Conservation (phyloP, 805 yeast genomes). For the Yueomyces sinensis region DNA sequence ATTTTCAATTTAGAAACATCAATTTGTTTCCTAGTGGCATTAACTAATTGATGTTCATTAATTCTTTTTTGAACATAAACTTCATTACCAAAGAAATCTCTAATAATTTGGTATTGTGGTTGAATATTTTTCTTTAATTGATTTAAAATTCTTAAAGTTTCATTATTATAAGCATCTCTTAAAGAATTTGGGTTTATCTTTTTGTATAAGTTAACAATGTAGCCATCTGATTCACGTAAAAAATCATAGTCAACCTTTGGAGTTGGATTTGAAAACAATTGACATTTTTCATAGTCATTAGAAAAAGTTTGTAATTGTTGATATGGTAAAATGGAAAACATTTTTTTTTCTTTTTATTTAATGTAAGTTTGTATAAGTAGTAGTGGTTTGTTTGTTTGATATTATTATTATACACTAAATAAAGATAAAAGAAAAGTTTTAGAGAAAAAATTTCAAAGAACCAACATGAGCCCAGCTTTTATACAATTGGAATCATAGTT, state of each 20-base stretch:
- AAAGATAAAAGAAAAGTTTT: too few relatives aligned
- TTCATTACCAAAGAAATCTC: slow-evolving; percentile 19
- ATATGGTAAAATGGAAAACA: background rate
- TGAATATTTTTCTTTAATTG: background rate
- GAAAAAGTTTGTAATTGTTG: slow-evolving; percentile 1
- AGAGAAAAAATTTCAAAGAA: too few relatives aligned
- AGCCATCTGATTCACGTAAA: background rate
- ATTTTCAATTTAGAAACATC: slow-evolving; percentile 5
- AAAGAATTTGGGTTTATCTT: background rate
- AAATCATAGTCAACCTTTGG: background rate
- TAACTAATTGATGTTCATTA: slow-evolving; percentile 12
- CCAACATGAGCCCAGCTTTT: too few relatives aligned
- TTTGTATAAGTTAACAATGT: slow-evolving; percentile 1
- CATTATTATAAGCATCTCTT: slow-evolving; percentile 8
- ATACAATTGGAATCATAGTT: too few relatives aligned
- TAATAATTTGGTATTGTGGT: slow-evolving; percentile 13
- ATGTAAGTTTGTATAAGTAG: too few relatives aligned
- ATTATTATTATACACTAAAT: too few relatives aligned
- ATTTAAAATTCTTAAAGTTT: background rate
- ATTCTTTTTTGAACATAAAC: slow-evolving; percentile 17
- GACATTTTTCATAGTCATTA: background rate
- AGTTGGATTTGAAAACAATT: background rate
- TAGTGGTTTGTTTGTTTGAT: too few relatives aligned
- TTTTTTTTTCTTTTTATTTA: too few relatives aligned
- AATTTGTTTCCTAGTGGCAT: slow-evolving; percentile 8